Conservation (phyloP, 2,329 filamentous ascomycete species). For the Bipolaris bicolor region DNA sequence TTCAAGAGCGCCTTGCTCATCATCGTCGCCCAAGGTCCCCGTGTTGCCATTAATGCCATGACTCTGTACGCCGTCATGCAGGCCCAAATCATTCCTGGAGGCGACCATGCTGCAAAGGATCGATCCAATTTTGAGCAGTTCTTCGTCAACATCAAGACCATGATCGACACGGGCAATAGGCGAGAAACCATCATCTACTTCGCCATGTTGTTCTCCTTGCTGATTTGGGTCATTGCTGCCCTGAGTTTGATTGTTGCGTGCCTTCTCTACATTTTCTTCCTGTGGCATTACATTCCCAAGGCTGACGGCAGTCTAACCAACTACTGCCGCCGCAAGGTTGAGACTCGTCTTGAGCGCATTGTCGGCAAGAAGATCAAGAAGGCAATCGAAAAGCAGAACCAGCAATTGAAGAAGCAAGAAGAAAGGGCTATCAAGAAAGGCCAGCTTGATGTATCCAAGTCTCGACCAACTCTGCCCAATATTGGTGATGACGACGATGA, state of each 20-base stretch:
- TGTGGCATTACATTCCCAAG: conserved; percentile 89
- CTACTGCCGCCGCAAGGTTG: conserved; percentile 93
- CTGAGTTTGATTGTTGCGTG: conserved; percentile 74
- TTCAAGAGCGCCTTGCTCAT: conserved; percentile 83
- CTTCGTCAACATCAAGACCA: conserved; percentile 77
- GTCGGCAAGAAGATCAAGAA: conserved; percentile 88
- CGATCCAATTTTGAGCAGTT: conserved; percentile 74
- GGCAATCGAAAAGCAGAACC: conserved; percentile 78
- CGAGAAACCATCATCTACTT: conserved; percentile 83
- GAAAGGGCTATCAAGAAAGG: conserved; percentile 55
- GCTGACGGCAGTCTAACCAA: conserved; percentile 79
- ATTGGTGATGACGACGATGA: conserved; percentile 50
- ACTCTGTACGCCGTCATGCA: conserved; percentile 86
- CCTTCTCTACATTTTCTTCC: conserved; percentile 83
- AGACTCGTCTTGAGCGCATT: conserved; percentile 81
- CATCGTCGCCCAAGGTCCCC: conserved; percentile 87
- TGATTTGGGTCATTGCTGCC: conserved; percentile 86
- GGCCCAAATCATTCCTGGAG: conserved; percentile 71
- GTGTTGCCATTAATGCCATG: conserved; percentile 87
- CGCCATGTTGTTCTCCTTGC: conserved; percentile 88
- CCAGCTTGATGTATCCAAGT: conserved; percentile 41
- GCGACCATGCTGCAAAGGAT: conserved; percentile 61
- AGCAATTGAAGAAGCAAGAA: conserved; percentile 53
- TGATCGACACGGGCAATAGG: conserved; percentile 72
- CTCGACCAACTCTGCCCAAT: conserved; percentile 51